Evolutionary conservation across 78 protist species (phyloP), one percentile per base, ranked within the genome.

Genomic region (Dictyostelium citrinum): DNA sequence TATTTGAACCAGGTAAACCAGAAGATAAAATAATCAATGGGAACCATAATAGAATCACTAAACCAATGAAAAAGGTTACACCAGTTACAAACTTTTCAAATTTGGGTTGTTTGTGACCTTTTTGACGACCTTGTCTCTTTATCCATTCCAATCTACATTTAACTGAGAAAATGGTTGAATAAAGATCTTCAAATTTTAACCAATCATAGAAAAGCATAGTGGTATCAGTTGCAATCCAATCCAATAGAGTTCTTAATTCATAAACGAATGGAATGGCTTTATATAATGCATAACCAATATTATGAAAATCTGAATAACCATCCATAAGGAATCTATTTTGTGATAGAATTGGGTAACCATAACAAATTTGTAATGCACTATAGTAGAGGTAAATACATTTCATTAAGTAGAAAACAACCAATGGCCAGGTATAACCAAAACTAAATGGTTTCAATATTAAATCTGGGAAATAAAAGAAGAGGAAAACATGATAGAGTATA

Each of bases 161-260:
- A 1, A 88, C 93, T 39, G 77, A 71, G 93, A 94, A 94, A 16
- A 94, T 45, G 7, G 55, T 17, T n/a, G 83, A 58, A 39, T 94
- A 94, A 35, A 94, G 81, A 82, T 94, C 96, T 83, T 97, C 97
- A 58, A 97, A 37, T 64, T 97, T 88, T n/a, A 96, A 61, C 97
- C 97, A 96, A 46, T 84, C 77, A 39, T 29, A 77, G 61, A 97
- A 96, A 22, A 78, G 22, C 17, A 96, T 68, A 10, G 97, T 94
- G 4, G 98, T 97, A 35, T 45, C 75, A 2, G 95, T 96, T 27
- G 72, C 70, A 49, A 96, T 91, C 98, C 98, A 97, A 93, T 97
- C 98, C 35, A 96, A 72, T 1, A 97, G 72, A 11, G 82, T 51
- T 41, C 96, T 85, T 72, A 97, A 45, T 70, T 97, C 98, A 70